These are phyloP conservation scores for Backusella mclennaniae DNA, from an alignment of 192 early-diverging fungal genomes.

Conservation along the genomic window DNA sequence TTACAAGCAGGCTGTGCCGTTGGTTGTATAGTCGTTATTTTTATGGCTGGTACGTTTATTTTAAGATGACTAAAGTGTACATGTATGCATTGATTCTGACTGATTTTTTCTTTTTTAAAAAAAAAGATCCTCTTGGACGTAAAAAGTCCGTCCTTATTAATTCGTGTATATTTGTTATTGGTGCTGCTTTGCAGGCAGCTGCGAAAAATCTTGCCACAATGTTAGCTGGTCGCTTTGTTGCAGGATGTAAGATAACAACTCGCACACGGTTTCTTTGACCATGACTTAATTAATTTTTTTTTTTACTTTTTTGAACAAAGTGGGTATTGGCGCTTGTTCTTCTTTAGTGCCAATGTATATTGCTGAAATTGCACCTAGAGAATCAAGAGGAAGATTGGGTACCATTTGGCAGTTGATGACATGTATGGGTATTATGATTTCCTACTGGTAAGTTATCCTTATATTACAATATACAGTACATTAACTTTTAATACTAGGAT, in stretches of 20 bases:
- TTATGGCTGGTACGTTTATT: constrained; percentile 33
- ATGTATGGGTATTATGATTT: constrained; percentile 42
- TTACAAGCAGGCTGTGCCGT: constrained; percentile 39
- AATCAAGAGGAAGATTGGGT: constrained; percentile 26
- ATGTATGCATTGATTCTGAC: background rate
- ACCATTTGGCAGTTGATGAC: constrained; percentile 35
- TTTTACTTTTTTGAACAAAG: background rate
- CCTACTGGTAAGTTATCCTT: constrained; percentile 42
- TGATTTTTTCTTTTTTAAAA: background rate
- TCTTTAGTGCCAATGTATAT: constrained; percentile 29
- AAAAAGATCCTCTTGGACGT: constrained; percentile 51
- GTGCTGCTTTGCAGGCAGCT: constrained; percentile 63
- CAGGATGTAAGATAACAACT: constrained; percentile 41
- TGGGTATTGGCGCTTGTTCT: constrained; percentile 13
- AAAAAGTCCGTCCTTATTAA: constrained; percentile 55
- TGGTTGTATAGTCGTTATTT: constrained; percentile 37
- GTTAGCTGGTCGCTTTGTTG: constrained; percentile 66
- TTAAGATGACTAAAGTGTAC: background rate
- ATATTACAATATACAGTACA: background rate
- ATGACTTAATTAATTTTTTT: background rate
- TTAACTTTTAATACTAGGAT: background rate
- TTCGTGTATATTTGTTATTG: constrained; percentile 58
- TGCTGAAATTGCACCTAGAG: constrained; percentile 27
- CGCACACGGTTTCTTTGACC: background rate
- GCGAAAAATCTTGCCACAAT: constrained; percentile 50